Evolutionary conservation across 2,329 filamentous ascomycete species (phyloP).

Genomic region (Ascomycota sp.): DNA sequence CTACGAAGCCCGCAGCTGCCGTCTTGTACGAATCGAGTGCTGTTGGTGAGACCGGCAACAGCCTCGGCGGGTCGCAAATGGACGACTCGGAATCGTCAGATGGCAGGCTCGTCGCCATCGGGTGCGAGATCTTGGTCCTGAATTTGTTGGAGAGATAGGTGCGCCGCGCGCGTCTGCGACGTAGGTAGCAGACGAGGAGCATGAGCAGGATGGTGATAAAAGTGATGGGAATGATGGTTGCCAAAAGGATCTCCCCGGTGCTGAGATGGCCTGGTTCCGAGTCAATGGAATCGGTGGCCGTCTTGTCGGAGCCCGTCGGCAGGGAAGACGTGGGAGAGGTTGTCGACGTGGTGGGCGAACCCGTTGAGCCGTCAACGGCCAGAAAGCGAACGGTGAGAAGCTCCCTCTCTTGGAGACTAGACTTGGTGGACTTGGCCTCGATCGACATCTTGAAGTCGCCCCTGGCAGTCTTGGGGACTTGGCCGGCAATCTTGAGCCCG

Average conservation of each 20-base stretch:
- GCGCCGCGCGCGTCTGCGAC: slow-evolving; percentile 10
- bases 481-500: slow-evolving; percentile 17
- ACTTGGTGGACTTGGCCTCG: slow-evolving; percentile 12
- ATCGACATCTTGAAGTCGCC: slow-evolving; percentile 12
- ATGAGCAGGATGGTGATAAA: slow-evolving; percentile 12
- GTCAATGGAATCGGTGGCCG: slow-evolving; percentile 2
- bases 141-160: slow-evolving; percentile 10
- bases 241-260: slow-evolving; percentile 17
- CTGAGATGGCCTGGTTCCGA: slow-evolving; percentile 6
- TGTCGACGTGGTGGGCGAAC: slow-evolving; percentile 5
- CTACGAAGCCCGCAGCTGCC: slow-evolving; percentile 1
- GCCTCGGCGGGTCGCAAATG: slow-evolving; percentile 5
- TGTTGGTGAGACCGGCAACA: background rate
- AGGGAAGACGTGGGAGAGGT: slow-evolving; percentile 5
- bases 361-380: slow-evolving; percentile 4
- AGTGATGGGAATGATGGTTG: slow-evolving; percentile 21
- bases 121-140: slow-evolving; percentile 12
- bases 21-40: slow-evolving; percentile 2
- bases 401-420: slow-evolving; percentile 15
- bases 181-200: slow-evolving; percentile 13
- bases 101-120: slow-evolving; percentile 9
- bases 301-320: slow-evolving; percentile 5
- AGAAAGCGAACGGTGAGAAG: slow-evolving; percentile 15
- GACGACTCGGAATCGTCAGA: slow-evolving; percentile 8
- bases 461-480: slow-evolving; percentile 14